Evolutionary conservation across 163 green algal genomes (phyloP).

Genomic region (Smithsoniella earleae): DNA sequence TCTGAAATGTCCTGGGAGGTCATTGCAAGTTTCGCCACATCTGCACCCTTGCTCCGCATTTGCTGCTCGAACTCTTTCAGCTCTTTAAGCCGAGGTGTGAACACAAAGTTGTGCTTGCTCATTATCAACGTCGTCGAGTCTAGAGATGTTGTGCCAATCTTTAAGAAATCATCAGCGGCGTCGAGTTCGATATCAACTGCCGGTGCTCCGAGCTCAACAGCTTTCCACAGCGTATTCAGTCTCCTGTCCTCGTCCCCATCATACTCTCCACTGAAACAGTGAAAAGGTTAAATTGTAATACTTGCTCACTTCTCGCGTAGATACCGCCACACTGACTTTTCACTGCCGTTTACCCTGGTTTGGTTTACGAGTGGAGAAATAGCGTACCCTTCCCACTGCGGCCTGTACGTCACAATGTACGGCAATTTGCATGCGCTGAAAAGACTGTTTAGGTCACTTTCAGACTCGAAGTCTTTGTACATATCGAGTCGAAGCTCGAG

Average conservation of each 20-base stretch:
- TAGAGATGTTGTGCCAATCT: neutral
- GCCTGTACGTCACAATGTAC: conserved; percentile 78
- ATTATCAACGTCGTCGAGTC: conserved; percentile 71
- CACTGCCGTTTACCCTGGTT: neutral
- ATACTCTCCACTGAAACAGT: conserved; percentile 76
- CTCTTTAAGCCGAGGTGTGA: conserved; percentile 55
- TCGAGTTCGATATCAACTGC: conserved; percentile 91
- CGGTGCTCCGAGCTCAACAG: conserved; percentile 57
- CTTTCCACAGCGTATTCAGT: conserved; percentile 63
- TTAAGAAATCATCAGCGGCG: conserved; percentile 66
- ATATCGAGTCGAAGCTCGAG: conserved; percentile 89
- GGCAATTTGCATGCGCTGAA: conserved; percentile 53
- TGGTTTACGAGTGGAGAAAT: neutral
- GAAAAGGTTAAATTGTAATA: neutral
- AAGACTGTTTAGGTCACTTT: conserved; percentile 52
- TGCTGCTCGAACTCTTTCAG: conserved; percentile 51
- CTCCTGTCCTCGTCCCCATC: conserved; percentile 59
- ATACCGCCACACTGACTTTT: neutral
- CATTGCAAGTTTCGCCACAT: conserved; percentile 91
- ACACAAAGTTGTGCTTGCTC: conserved; percentile 83
- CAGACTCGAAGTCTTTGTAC: conserved; percentile 58
- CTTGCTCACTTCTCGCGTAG: too few species aligned
- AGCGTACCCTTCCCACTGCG: conserved; percentile 81
- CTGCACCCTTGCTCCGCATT: conserved; percentile 61
- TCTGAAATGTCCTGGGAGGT: conserved; percentile 80